phyloP scores from a whole-genome alignment of 306 rosid species.

The Pyrus pyrifolia region DNA sequence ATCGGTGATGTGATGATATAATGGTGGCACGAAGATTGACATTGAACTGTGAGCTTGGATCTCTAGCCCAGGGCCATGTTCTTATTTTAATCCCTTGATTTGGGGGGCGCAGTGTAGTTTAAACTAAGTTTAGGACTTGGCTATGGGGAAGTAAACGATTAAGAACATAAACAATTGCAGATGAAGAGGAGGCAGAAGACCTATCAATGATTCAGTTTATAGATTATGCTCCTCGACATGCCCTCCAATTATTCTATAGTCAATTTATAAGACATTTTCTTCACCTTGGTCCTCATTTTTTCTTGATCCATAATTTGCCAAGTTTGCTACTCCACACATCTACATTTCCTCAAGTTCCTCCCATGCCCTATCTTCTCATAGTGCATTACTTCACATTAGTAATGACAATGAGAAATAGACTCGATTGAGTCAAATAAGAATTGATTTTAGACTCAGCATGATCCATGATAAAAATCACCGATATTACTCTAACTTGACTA shows the following conservation, averaged over 20 bases:
- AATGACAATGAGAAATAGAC: background rate
- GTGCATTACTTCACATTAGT: background rate
- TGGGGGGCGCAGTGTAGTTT: background rate
- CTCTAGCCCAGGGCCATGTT: background rate
- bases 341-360: background rate
- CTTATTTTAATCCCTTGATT: background rate
- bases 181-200: background rate
- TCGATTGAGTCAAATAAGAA: too few species aligned
- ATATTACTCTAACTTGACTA: background rate
- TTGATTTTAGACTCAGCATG: background rate
- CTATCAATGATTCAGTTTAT: background rate
- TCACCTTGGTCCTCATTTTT: background rate
- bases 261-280: background rate
- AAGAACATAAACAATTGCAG: background rate
- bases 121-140: background rate
- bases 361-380: background rate
- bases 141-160: background rate
- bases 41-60: background rate
- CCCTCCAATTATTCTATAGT: background rate
- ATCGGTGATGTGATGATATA: background rate
- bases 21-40: too few species aligned
- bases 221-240: background rate
- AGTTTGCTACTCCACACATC: background rate
- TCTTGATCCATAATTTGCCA: too few species aligned
- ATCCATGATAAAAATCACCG: too few species aligned